phyloP scores from a whole-genome alignment of 257 asterid genomes.

The Schizonepeta tenuifolia region DNA sequence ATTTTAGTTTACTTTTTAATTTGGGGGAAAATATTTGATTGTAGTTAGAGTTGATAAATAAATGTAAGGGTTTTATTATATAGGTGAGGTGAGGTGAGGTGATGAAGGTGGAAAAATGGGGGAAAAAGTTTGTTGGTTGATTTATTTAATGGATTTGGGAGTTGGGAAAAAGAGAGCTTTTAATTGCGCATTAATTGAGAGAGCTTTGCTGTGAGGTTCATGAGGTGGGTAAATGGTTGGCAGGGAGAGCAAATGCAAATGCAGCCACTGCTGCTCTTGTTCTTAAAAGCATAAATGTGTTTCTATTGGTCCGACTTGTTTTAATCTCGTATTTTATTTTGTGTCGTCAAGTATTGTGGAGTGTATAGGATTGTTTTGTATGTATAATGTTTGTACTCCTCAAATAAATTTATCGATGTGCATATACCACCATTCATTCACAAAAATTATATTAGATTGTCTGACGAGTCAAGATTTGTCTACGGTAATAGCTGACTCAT shows the following conservation, averaged over 20 bases:
- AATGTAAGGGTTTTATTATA: constrained; percentile 2
- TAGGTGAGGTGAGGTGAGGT: constrained; percentile 19
- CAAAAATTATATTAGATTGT: too few species aligned
- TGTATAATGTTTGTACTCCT: too few species aligned
- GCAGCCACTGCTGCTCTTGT: neutral
- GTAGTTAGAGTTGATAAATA: neutral
- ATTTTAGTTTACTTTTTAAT: neutral
- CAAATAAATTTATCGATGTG: too few species aligned
- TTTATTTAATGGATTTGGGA: constrained; percentile 33
- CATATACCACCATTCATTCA: too few species aligned
- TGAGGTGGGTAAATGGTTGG: constrained; percentile 36
- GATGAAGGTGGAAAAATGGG: neutral
- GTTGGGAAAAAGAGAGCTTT: constrained; percentile 32
- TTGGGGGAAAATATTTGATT: neutral
- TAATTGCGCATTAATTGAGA: constrained; percentile 32
- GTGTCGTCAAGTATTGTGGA: too few species aligned
- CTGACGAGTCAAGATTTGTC: too few species aligned
- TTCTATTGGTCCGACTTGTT: neutral
- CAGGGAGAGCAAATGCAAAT: constrained; percentile 33
- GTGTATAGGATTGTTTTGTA: neutral
- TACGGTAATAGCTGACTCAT: too few species aligned
- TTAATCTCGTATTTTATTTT: neutral
- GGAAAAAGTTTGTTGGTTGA: constrained; percentile 37
- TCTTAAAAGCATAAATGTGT: neutral
- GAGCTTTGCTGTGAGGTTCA: constrained; percentile 29